Evolutionary conservation across 768 basidiomycete genomes (phyloP), one percentile per base, ranked within the genome.

Genomic region (Sarcomyxa edulis): DNA sequence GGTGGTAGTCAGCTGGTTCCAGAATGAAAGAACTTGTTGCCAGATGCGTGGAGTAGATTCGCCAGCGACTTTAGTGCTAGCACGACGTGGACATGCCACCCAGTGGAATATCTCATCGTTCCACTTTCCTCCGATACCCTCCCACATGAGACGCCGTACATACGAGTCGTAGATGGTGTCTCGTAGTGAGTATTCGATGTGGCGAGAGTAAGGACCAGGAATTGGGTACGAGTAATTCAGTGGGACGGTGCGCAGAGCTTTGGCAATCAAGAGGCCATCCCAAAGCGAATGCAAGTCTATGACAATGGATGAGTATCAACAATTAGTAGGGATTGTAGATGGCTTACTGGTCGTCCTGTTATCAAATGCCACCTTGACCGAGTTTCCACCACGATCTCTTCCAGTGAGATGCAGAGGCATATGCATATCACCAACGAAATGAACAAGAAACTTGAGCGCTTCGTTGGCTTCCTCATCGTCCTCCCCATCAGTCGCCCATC

Each of bases 371-470:
- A 93, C 88, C 49, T 79, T 80, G 45, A 71, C 74, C 5, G 74
- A 74, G 53, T 97, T 98, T 1, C 94, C 95, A 4, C 95, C 95
- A 21, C 87, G 72, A 48, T 92, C 80, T 12, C 92, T 69, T 2
- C 89, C 89, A 1, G 86, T 86, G 25, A 99, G 72, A 58, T 99
- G 95, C 38, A 99, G 65, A 4, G 95, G 95, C 74, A 85, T 81
- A 51, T 96, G 95, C 71, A 95, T 69, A 56, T 97, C 95, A 0
- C 95, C 93, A 8, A 96, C 39, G 50, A 91, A 97, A 59, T 99
- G 96, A 21, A 94, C 74, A 22, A 99, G 66, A 66, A 96, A 99
- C 58, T 88, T 86, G 50, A 97, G 68, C 2, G 95, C 88, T 49
- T 91, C 86, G 51, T 83, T 79, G 2, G 80, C 80, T 8, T 55